A percentile compares a stretch with the other conserved stretches of the same genome.
phyloP scores from a whole-genome alignment of 257 asterid species.

The Prunella vulgaris region DNA sequence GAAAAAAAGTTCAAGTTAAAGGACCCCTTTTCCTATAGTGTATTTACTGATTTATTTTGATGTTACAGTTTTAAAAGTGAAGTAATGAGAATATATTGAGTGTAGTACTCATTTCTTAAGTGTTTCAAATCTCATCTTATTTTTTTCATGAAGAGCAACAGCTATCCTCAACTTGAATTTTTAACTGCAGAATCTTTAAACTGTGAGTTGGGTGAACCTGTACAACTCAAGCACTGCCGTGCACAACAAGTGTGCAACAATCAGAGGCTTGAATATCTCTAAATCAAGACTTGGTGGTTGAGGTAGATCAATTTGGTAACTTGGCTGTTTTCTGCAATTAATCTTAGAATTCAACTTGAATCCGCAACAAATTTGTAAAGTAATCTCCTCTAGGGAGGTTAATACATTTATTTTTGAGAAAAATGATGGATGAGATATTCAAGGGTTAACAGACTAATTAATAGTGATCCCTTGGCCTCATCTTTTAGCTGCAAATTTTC shows the following conservation, averaged over 20 bases:
- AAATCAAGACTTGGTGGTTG: not conserved
- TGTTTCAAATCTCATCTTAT: not conserved
- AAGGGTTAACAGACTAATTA: not conserved
- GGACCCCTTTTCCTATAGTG: not conserved
- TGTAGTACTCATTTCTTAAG: not conserved
- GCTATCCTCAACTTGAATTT: not conserved
- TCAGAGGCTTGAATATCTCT: not conserved
- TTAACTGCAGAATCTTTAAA: not conserved
- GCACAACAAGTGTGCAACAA: not conserved
- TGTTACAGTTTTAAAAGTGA: not conserved
- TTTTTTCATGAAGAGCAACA: not conserved
- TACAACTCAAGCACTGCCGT: not conserved
- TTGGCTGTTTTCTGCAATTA: not conserved
- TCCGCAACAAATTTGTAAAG: not conserved
- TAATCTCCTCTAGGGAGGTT: not conserved
- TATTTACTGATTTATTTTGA: not conserved
- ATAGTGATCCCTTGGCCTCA: not conserved
- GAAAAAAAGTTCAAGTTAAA: not conserved
- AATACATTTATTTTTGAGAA: not conserved
- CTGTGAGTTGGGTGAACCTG: too few species aligned
- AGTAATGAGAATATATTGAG: not conserved
- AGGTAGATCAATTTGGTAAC: not conserved
- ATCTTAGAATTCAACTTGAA: not conserved
- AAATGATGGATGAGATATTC: not conserved
- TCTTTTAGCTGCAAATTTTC: not conserved